Conservation (phyloP, 495 filamentous ascomycete genomes). For the Neurospora intermedia region DNA sequence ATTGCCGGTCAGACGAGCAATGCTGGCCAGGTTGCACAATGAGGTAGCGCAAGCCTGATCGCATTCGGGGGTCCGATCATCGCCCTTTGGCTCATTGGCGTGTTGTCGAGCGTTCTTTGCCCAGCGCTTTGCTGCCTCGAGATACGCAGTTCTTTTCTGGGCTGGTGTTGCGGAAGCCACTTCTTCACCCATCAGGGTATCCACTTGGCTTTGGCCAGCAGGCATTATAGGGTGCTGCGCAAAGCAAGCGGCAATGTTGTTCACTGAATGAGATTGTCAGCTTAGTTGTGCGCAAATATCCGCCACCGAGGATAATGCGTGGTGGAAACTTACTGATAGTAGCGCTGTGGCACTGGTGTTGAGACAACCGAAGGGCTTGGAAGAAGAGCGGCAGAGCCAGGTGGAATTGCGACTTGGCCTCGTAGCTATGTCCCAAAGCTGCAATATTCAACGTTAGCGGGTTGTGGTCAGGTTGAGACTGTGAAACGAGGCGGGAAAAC, state of each 20-base stretch:
- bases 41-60: conserved; percentile 76
- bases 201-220: conserved; percentile 25
- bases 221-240: conserved; percentile 47
- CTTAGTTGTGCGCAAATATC: not conserved
- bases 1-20: conserved; percentile 62
- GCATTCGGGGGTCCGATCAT: conserved; percentile 65
- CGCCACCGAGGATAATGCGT: not conserved
- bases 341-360: conserved; percentile 52
- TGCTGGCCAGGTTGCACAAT: conserved; percentile 75
- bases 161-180: conserved; percentile 18
- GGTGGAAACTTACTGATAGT: conserved; percentile 47
- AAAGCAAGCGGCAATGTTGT: conserved; percentile 57
- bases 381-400: conserved; percentile 83
- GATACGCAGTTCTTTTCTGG: conserved; percentile 38
- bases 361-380: conserved; percentile 67
- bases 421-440: conserved; percentile 67
- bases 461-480: not conserved
- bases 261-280: conserved; percentile 38
- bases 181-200: conserved; percentile 17
- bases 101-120: conserved; percentile 61
- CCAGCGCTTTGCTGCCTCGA: conserved; percentile 59
- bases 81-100: conserved; percentile 32
- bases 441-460: conserved; percentile 11
- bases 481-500: not conserved
- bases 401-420: conserved; percentile 54